Conservation (phyloP, 768 basidiomycete species). For the Macrolepiota dolichaula region DNA sequence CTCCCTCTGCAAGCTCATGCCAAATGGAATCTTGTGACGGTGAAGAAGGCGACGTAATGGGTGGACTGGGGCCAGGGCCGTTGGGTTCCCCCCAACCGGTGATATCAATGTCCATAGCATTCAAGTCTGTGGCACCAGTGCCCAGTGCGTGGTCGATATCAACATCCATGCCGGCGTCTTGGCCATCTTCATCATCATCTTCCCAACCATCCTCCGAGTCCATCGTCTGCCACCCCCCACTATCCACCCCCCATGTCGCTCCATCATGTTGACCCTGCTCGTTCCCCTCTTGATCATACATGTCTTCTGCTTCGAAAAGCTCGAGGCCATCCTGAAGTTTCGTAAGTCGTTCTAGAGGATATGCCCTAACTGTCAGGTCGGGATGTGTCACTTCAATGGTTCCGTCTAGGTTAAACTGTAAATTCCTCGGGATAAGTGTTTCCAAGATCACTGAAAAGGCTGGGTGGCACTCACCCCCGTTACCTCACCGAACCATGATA, state of each 20-base stretch:
- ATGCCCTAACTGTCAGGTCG: constrained; percentile 41
- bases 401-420: constrained; percentile 71
- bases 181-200: constrained; percentile 20
- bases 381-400: constrained; percentile 72
- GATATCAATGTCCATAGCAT: constrained; percentile 3
- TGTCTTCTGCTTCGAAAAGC: constrained; percentile 63
- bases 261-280: constrained; percentile 41
- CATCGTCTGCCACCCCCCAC: constrained; percentile 46
- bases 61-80: background rate
- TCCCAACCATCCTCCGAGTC: constrained; percentile 36
- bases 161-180: constrained; percentile 18
- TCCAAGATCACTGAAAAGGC: constrained; percentile 8
- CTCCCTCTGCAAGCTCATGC: constrained; percentile 3
- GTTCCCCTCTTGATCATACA: constrained; percentile 51
- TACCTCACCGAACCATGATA: constrained; percentile 89
- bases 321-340: constrained; percentile 80
- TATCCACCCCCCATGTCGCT: constrained; percentile 38
- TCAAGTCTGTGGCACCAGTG: background rate
- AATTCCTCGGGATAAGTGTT: background rate
- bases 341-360: constrained; percentile 68
- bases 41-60: constrained; percentile 2
- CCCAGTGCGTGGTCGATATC: background rate
- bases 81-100: background rate
- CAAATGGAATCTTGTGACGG: background rate
- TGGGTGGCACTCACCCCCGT: constrained; percentile 46